Percentiles rank a stretch among this genome's conserved stretches.
phyloP scores from a whole-genome alignment of 2,329 filamentous ascomycete species.

The Monilinia laxa region DNA sequence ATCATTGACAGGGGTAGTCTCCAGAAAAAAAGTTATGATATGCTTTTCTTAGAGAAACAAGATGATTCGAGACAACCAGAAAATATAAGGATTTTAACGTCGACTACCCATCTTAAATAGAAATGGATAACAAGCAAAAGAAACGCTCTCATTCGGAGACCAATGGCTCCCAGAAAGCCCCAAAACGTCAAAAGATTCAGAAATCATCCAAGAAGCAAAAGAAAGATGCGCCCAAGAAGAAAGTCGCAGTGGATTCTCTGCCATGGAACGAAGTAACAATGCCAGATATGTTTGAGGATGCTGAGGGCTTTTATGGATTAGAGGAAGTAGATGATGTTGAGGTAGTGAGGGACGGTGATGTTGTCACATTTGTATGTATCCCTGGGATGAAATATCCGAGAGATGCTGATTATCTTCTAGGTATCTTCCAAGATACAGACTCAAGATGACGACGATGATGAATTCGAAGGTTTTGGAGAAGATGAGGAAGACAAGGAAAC shows the following conservation, averaged over 20 bases:
- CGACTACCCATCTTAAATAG: neutral
- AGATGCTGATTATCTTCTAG: constrained; percentile 30
- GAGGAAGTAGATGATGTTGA: constrained; percentile 93
- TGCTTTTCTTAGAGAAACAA: constrained; percentile 11
- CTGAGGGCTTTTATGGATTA: constrained; percentile 89
- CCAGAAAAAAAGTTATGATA: neutral
- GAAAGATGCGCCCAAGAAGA: constrained; percentile 39
- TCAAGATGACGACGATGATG: constrained; percentile 51
- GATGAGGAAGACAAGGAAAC: constrained; percentile 41
- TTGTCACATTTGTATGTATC: constrained; percentile 54
- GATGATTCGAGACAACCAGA: neutral
- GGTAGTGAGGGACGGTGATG: constrained; percentile 65
- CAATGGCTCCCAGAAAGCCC: constrained; percentile 33
- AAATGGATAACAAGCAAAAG: constrained; percentile 37
- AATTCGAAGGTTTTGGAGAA: constrained; percentile 53
- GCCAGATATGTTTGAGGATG: constrained; percentile 78
- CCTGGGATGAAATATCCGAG: constrained; percentile 19
- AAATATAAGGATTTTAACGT: constrained; percentile 5
- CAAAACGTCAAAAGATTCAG: constrained; percentile 41
- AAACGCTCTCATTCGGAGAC: constrained; percentile 36
- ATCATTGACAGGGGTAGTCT: constrained; percentile 3
- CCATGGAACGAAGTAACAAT: constrained; percentile 61
- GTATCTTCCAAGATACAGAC: constrained; percentile 34
- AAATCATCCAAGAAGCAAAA: constrained; percentile 27
- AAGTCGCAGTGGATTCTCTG: constrained; percentile 50